A percentile compares a stretch with the other conserved stretches of the same genome.
phyloP scores from a whole-genome alignment of 306 rosid genomes.

The Alnus rubra region DNA sequence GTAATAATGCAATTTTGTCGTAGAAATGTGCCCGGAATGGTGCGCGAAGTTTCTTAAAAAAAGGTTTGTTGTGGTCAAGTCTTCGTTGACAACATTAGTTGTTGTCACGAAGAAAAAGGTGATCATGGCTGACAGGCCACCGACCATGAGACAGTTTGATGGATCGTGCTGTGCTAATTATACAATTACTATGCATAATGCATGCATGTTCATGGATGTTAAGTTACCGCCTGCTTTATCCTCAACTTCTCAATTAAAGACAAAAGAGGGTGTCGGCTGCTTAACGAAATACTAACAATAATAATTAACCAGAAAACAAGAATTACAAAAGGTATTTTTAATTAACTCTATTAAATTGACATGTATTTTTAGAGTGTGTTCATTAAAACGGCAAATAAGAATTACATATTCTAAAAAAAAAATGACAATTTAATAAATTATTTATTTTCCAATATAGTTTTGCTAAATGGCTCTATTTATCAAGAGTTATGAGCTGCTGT shows the following conservation, averaged over 20 bases:
- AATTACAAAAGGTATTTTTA: no score
- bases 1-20: no score
- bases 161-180: not conserved
- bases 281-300: no score
- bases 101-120: not conserved
- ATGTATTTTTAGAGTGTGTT: no score
- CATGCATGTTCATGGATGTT: not conserved
- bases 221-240: not conserved
- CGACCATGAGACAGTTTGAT: not conserved
- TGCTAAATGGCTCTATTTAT: no score
- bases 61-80: not conserved
- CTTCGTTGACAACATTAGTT: not conserved
- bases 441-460: no score
- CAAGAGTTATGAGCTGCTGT: no score
- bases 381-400: no score
- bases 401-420: no score
- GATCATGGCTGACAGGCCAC: slow-evolving; percentile 5
- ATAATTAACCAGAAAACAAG: no score
- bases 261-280: not conserved
- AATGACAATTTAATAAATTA: no score
- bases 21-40: not conserved
- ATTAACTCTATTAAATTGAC: no score
- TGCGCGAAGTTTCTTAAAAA: not conserved
- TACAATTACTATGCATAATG: not conserved
- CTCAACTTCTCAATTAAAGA: not conserved